Percentiles rank a stretch among this genome's conserved stretches.
phyloP scores from a whole-genome alignment of 2,329 filamentous ascomycete species.

The Bisporella sp. region DNA sequence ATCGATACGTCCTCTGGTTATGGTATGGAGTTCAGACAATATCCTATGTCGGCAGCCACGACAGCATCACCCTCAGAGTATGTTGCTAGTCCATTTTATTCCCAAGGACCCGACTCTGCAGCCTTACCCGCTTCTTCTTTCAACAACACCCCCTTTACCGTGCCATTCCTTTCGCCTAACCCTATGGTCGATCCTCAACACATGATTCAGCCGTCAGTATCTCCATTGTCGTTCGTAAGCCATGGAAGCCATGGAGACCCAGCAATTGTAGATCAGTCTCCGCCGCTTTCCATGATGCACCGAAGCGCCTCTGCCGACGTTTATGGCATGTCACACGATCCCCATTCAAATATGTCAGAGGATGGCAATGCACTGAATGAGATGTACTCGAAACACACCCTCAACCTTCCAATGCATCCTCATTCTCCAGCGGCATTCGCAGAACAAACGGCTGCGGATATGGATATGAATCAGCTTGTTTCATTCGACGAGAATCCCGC shows the following conservation, averaged over 20 bases:
- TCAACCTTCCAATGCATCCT: conserved; percentile 77
- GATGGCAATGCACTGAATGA: conserved; percentile 78
- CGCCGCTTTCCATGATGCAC: conserved; percentile 76
- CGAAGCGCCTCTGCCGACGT: conserved; percentile 76
- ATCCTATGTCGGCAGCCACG: conserved; percentile 93
- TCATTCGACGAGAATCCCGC: conserved; percentile 61
- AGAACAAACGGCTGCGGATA: conserved; percentile 56
- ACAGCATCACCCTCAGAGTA: conserved; percentile 88
- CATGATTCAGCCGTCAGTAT: conserved; percentile 64
- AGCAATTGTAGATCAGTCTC: conserved; percentile 90
- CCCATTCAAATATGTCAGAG: conserved; percentile 57
- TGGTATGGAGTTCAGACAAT: conserved; percentile 80
- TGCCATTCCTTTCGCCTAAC: conserved; percentile 68
- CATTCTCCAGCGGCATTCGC: conserved; percentile 48
- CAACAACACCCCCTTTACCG: conserved; percentile 70
- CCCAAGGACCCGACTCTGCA: conserved; percentile 51
- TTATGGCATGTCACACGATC: conserved; percentile 62
- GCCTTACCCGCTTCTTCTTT: conserved; percentile 56
- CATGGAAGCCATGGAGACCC: conserved; percentile 71
- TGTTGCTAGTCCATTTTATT: conserved; percentile 73
- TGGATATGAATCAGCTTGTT: conserved; percentile 71
- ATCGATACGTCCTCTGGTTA: conserved; percentile 90
- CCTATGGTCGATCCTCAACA: conserved; percentile 57
- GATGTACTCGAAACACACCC: conserved; percentile 87
- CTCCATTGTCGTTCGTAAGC: conserved; percentile 69